phyloP scores from a whole-genome alignment of 1,284 basidiomycete species.

The Boletus holoroseus region DNA sequence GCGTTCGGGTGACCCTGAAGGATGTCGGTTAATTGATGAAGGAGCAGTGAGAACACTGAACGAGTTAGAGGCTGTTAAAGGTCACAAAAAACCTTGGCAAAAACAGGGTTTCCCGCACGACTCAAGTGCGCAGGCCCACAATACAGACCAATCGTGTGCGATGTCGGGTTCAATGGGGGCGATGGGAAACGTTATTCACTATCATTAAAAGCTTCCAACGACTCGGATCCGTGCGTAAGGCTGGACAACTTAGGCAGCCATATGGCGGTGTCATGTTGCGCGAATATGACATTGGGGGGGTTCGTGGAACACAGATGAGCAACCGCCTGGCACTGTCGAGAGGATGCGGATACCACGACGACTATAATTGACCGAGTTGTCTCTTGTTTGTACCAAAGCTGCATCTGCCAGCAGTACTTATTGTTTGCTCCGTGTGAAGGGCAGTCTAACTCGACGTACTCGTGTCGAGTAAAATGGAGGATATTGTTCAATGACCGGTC shows the following conservation, averaged over 20 bases:
- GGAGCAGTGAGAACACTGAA: not conserved
- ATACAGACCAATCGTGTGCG: not conserved
- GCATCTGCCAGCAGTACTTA: too few species aligned
- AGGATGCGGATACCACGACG: not conserved
- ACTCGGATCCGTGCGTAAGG: not conserved
- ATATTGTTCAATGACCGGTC: not conserved
- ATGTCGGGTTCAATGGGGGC: not conserved
- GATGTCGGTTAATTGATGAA: too few species aligned
- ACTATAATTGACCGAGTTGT: not conserved
- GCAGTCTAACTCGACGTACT: not conserved
- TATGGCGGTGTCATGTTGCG: not conserved
- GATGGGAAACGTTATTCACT: not conserved
- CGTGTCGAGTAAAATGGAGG: not conserved
- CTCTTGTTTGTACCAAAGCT: too few species aligned
- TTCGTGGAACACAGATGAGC: not conserved
- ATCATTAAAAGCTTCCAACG: constrained; percentile 1
- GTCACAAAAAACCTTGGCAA: not conserved
- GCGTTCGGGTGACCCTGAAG: not conserved
- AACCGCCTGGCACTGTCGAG: too few species aligned
- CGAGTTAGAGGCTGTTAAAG: not conserved
- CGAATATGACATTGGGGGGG: not conserved
- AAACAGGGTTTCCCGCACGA: not conserved
- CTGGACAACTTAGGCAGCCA: not conserved
- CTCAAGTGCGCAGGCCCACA: not conserved
- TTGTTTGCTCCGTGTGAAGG: not conserved